phyloP scores from a whole-genome alignment of 2,329 filamentous ascomycete genomes.

The Trichoderma brevicompactum region DNA sequence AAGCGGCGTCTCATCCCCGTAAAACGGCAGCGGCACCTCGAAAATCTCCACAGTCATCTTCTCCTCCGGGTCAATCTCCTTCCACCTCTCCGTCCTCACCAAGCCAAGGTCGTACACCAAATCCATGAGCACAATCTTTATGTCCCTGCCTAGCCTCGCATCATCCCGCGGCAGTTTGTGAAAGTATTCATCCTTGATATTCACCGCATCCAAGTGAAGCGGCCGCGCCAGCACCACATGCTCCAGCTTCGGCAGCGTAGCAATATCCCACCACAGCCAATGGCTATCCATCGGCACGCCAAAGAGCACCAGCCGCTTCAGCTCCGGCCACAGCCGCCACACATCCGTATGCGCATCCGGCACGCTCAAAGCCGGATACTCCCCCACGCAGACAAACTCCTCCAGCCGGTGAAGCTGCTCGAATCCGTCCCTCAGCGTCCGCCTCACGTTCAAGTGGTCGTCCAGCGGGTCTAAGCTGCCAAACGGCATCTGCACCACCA shows the following conservation, averaged over 20 bases:
- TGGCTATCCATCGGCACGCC: slow-evolving; percentile 45
- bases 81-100: slow-evolving; percentile 40
- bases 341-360: slow-evolving; percentile 43
- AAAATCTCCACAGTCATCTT: slow-evolving; percentile 47
- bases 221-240: slow-evolving; percentile 50
- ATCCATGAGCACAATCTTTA: slow-evolving; percentile 43
- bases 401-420: slow-evolving; percentile 48
- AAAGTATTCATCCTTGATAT: slow-evolving; percentile 50
- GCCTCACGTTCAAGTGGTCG: slow-evolving; percentile 47
- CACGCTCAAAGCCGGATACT: slow-evolving; percentile 50
- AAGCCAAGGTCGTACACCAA: slow-evolving; percentile 34
- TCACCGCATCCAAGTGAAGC: slow-evolving; percentile 39
- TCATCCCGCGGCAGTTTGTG: slow-evolving; percentile 40
- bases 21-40: slow-evolving; percentile 47
- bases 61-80: slow-evolving; percentile 43
- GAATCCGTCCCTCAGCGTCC: slow-evolving; percentile 52
- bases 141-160: slow-evolving; percentile 36
- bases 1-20: slow-evolving; percentile 43
- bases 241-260: slow-evolving; percentile 44
- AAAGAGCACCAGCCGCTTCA: slow-evolving; percentile 51
- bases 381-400: slow-evolving; percentile 53
- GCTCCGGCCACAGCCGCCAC: slow-evolving; percentile 50
- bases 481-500: slow-evolving; percentile 55
- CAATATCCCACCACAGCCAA: slow-evolving; percentile 47
- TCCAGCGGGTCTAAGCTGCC: slow-evolving; percentile 48